Percentiles rank a stretch among this genome's conserved stretches.
These are phyloP conservation scores for Chytriomyces sp. DNA, from an alignment of 192 early-diverging fungal genomes.

Conservation along the genomic window DNA sequence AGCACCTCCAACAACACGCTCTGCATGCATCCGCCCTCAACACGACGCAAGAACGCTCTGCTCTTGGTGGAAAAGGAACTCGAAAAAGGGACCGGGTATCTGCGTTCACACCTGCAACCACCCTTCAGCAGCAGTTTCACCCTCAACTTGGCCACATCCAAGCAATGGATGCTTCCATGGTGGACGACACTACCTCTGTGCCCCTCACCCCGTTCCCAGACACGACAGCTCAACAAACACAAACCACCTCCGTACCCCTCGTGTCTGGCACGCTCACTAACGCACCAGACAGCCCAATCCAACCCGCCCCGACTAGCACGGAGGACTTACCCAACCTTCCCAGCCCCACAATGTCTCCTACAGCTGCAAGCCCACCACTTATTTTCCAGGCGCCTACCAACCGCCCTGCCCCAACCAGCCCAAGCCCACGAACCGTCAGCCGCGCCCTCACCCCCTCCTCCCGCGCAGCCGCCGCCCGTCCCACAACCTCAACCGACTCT, in stretches of 20 bases:
- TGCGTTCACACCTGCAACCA: too few relatives aligned
- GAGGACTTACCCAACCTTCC: constrained; percentile 37
- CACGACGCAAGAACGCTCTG: too few relatives aligned
- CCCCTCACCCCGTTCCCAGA: background rate
- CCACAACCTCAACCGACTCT: too few relatives aligned
- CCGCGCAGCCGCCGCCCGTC: too few relatives aligned
- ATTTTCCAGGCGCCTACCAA: background rate
- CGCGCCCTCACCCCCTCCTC: too few relatives aligned
- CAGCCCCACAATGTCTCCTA: constrained; percentile 53
- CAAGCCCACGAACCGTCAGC: background rate
- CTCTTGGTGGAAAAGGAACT: background rate
- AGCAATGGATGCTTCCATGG: background rate
- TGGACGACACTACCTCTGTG: background rate
- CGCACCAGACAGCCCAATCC: background rate
- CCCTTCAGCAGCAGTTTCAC: too few relatives aligned
- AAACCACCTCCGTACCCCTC: background rate
- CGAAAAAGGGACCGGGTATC: background rate
- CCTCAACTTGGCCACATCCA: background rate
- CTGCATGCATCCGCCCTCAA: background rate
- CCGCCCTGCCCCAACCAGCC: background rate
- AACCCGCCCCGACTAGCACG: background rate
- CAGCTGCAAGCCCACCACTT: constrained; percentile 18
- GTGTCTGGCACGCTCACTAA: background rate
- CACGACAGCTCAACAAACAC: background rate
- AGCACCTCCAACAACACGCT: constrained; percentile 28